Base-by-base conservation (phyloP, 1,139 yeast genomes). In the Pichia sp. region DNA sequence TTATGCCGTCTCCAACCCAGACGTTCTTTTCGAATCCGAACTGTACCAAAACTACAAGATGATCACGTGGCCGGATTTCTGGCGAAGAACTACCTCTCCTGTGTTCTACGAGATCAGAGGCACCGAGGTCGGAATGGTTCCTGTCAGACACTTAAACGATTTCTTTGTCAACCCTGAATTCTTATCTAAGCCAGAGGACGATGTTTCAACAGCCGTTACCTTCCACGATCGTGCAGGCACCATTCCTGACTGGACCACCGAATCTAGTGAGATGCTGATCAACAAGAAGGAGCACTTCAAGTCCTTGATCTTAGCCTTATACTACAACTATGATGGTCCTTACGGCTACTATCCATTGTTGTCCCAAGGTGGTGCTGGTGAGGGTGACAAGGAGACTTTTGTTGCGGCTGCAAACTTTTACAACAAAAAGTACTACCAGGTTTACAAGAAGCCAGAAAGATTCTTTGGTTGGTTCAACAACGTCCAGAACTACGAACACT, bases 321-420 rank as follows among this genome's bases (percentile, higher is more conserved):
- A 81, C 63, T 83, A 83, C 66, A 83, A 83, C 61, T 69, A 71
- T 49, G 75, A 75, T 67, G 85, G 85, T 0, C 82, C 82, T 38
- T 71, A 73, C 41, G 80, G 76, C 67, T 82, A 78, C 64, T 79
- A 81, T 61, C 76, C 77, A 16, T 64, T 82, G 53, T 67, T 81
- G 50, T 76, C 81, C 12, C 84, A 80, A 67, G 83, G 83, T 58
- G 79, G 82, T 34, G 80, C 84, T 6, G 85, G 85, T 49, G 81
- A 80, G 65, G 85, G 85, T 60, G 85, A 81, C 64, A 83, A 83
- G 63, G 87, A 83, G 61, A 83, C 87, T 0, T 78, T 81, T 58
- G 74, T 79, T 48, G 82, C 85, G 1, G 86, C 86, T 4, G 83
- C 87, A 24, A 79, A 78, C 58, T 77, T 71, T 33, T 71, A 79